Percentiles rank a stretch among this genome's conserved stretches.
These are phyloP conservation scores for Blastocystis sp. DNA, from an alignment of 352 stramenopile species.

Conservation along the genomic window DNA sequence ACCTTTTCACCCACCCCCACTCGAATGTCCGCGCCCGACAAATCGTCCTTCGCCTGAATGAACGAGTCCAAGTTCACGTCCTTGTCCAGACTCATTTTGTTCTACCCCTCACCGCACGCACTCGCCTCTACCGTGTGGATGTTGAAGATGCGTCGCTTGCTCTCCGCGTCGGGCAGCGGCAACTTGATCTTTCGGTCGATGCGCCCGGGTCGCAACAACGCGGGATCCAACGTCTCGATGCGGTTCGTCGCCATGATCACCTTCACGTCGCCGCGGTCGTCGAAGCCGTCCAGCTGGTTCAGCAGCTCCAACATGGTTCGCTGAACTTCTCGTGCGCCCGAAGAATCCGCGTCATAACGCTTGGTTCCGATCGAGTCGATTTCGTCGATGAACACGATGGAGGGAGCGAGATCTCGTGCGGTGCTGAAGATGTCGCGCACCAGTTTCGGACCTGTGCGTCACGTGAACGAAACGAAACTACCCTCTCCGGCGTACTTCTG, in stretches of 20 bases:
- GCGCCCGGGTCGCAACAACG: slow-evolving; percentile 96
- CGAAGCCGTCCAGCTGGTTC: slow-evolving; percentile 99
- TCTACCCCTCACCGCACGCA: slow-evolving; percentile 14
- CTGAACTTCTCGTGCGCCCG: slow-evolving; percentile 98
- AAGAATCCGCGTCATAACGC: slow-evolving; percentile 96
- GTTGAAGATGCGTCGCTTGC: slow-evolving; percentile 98
- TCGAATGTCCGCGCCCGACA: slow-evolving; percentile 98
- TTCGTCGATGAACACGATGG: slow-evolving; percentile 99
- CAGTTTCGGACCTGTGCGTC: slow-evolving; percentile 88
- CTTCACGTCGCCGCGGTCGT: slow-evolving; percentile 98
- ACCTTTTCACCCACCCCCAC: slow-evolving; percentile 72
- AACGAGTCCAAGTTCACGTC: slow-evolving; percentile 99
- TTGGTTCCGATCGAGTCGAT: slow-evolving; percentile 99
- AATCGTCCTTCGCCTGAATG: slow-evolving; percentile 99
- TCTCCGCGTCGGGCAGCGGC: slow-evolving; percentile 98
- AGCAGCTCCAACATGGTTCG: slow-evolving; percentile 99
- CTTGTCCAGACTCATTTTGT: slow-evolving; percentile 93
- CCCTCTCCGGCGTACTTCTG: slow-evolving; percentile 88
- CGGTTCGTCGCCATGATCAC: slow-evolving; percentile 99
- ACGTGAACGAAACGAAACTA: neutral
- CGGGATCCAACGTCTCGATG: slow-evolving; percentile 97
- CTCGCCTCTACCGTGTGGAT: slow-evolving; percentile 90
- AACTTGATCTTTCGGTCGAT: slow-evolving; percentile 99
- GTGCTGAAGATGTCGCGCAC: slow-evolving; percentile 99
- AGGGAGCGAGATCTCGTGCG: slow-evolving; percentile 94